A percentile compares a stretch with the other conserved stretches of the same genome.
Evolutionary conservation across 768 basidiomycete genomes (phyloP).

Genomic region (Pleurotus eryngii): DNA sequence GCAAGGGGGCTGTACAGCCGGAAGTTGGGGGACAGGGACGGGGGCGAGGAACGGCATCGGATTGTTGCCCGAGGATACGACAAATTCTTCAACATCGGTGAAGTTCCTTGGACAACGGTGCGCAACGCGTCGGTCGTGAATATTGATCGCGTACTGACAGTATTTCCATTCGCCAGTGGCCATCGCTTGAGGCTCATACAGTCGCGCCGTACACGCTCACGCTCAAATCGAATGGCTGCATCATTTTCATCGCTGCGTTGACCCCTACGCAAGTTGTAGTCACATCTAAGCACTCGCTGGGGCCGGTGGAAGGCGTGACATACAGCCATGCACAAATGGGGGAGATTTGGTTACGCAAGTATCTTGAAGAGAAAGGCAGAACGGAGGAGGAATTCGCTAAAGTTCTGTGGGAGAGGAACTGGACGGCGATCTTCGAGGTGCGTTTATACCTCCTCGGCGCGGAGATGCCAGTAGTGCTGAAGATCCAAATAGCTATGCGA

Average conservation of each 20-base stretch:
- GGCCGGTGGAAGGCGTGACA: conserved; percentile 38
- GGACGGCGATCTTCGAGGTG: conserved; percentile 93
- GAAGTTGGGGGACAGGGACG: conserved; percentile 31
- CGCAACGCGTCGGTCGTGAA: conserved; percentile 22
- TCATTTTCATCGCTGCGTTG: conserved; percentile 91
- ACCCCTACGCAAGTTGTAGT: conserved; percentile 72
- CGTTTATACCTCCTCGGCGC: conserved; percentile 14
- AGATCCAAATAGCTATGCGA: conserved; percentile 77
- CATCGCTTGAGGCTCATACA: conserved; percentile 64
- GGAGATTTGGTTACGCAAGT: conserved; percentile 75
- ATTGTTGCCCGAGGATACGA: conserved; percentile 94
- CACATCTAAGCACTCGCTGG: conserved; percentile 91
- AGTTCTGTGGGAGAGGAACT: conserved; percentile 73
- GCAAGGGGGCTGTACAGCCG: conserved; percentile 86
- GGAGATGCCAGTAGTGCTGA: not conserved
- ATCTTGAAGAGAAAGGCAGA: conserved; percentile 57
- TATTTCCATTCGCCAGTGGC: conserved; percentile 53
- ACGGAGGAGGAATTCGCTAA: conserved; percentile 73
- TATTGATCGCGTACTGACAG: too few relatives aligned
- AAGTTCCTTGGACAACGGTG: conserved; percentile 94
- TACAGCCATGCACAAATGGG: conserved; percentile 81
- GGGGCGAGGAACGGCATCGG: conserved; percentile 32
- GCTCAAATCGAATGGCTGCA: conserved; percentile 94
- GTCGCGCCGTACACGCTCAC: conserved; percentile 80
- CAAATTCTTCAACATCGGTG: conserved; percentile 98